Evolutionary conservation across 345 rosid species (phyloP).

Genomic region (Angophora floribunda): DNA sequence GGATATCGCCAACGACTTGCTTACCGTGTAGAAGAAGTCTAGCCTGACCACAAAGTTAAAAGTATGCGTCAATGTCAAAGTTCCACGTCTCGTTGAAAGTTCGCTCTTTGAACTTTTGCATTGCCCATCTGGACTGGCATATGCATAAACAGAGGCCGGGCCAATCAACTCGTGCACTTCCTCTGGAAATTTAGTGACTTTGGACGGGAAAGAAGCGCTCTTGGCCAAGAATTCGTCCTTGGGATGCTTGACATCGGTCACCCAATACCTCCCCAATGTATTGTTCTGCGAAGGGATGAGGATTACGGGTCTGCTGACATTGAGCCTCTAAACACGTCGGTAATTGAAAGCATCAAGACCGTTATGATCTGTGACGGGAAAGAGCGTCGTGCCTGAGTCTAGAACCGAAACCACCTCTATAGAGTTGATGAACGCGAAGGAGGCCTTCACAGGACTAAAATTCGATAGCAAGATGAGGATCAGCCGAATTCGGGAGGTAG

Average conservation of each 20-base stretch:
- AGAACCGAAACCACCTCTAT: conserved; percentile 4
- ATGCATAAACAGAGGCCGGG: neutral
- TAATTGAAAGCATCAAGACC: neutral
- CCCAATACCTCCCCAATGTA: neutral
- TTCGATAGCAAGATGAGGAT: neutral
- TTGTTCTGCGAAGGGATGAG: neutral
- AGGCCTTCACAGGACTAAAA: neutral
- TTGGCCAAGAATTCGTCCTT: neutral
- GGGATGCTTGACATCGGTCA: neutral
- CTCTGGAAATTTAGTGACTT: neutral
- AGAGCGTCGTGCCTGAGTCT: neutral
- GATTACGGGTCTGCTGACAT: neutral
- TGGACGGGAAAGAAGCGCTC: neutral
- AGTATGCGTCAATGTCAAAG: neutral
- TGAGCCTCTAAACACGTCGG: neutral
- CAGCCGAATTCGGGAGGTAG: neutral
- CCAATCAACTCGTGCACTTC: neutral
- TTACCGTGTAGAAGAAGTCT: conserved; percentile 4
- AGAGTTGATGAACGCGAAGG: neutral
- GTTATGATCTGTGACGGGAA: neutral
- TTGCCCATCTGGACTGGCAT: conserved; percentile 1
- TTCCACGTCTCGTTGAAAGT: neutral
- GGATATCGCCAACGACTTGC: neutral
- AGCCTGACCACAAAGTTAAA: neutral
- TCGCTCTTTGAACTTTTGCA: neutral